These are phyloP conservation scores for Penicillium sp. DNA, from an alignment of 2,329 filamentous ascomycete genomes.

Conservation along the genomic window DNA sequence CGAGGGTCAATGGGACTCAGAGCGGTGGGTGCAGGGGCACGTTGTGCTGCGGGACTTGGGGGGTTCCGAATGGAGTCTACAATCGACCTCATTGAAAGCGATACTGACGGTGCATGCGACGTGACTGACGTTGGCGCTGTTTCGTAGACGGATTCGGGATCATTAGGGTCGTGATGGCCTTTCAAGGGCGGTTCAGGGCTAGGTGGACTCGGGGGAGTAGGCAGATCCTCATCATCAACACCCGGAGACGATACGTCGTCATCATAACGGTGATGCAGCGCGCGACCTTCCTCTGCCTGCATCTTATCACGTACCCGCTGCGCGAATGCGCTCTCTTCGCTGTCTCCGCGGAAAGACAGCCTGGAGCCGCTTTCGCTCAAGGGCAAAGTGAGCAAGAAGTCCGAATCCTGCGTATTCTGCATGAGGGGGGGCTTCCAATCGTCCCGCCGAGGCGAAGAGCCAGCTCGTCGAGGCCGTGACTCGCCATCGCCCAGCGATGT, in stretches of 20 bases:
- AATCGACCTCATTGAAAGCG: constrained; percentile 20
- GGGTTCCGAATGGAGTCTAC: constrained; percentile 30
- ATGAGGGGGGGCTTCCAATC: constrained; percentile 33
- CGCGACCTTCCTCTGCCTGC: constrained; percentile 55
- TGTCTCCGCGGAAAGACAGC: constrained; percentile 41
- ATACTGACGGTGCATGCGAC: constrained; percentile 24
- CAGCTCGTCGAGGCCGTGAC: constrained; percentile 13
- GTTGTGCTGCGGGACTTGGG: constrained; percentile 23
- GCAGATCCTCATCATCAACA: constrained; percentile 19
- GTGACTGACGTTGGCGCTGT: constrained; percentile 31
- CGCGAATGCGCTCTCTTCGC: constrained; percentile 49
- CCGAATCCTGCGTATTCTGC: constrained; percentile 38
- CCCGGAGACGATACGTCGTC: constrained; percentile 34
- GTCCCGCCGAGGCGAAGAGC: constrained; percentile 11
- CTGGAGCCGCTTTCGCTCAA: constrained; percentile 35
- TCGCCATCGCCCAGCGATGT: constrained; percentile 33
- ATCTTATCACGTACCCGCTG: constrained; percentile 53
- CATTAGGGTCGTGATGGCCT: constrained; percentile 12
- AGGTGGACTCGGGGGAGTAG: constrained; percentile 9
- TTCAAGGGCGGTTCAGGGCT: constrained; percentile 19
- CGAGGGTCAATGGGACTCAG: constrained; percentile 28
- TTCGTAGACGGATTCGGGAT: constrained; percentile 24
- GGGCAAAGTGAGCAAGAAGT: constrained; percentile 39
- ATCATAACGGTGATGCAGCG: constrained; percentile 48
- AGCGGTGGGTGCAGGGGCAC: constrained; percentile 14